Conservation (phyloP, 2,329 filamentous ascomycete species). For the Magnaporthiopsis rhizophila region DNA sequence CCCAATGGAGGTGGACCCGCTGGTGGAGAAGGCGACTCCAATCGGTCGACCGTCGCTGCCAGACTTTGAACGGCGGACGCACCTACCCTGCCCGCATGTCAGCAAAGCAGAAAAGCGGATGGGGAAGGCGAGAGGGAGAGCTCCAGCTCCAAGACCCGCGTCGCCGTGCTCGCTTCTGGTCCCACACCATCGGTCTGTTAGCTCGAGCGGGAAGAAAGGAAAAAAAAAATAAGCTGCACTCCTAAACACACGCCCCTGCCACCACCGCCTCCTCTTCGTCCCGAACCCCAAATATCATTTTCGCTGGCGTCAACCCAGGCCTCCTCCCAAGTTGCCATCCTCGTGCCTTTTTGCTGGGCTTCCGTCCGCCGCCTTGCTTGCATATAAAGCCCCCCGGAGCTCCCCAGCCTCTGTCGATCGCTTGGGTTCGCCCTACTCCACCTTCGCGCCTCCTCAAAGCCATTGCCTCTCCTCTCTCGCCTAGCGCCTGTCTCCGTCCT, state of each 20-base stretch:
- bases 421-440: neutral
- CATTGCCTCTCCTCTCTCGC: neutral
- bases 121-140: neutral
- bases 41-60: neutral
- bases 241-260: neutral
- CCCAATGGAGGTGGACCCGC: no score
- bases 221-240: neutral
- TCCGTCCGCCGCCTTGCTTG: neutral
- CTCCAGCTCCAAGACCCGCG: neutral
- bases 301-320: neutral
- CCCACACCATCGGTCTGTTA: neutral
- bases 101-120: no score
- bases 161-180: neutral
- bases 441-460: neutral
- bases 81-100: no score
- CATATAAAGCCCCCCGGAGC: neutral
- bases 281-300: neutral
- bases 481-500: neutral
- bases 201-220: neutral
- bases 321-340: neutral
- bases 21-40: neutral
- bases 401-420: conserved; percentile 4
- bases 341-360: neutral
- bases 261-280: no score
- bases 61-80: neutral